Evolutionary conservation across 2,329 filamentous ascomycete species (phyloP).

Genomic region (Ophiocordyceps camponoti-rufipedis): DNA sequence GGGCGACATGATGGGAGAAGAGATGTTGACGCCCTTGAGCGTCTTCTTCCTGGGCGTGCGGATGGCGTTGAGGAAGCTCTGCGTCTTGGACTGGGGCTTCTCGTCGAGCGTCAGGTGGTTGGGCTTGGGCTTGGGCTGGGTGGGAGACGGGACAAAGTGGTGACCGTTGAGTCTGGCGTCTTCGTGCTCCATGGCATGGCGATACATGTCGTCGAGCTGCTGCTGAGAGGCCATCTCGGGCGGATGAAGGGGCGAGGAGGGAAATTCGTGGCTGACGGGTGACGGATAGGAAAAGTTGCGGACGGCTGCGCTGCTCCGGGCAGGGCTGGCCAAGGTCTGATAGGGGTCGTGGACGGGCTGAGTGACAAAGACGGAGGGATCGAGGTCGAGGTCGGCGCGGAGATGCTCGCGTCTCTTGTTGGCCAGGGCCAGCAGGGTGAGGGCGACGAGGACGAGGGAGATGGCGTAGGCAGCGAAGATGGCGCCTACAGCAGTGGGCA

Average conservation of each 20-base stretch:
- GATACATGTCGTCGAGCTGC: constrained; percentile 82
- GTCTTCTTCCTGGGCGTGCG: constrained; percentile 39
- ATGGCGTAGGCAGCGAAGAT: constrained; percentile 72
- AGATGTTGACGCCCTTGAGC: constrained; percentile 36
- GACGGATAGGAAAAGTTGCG: constrained; percentile 34
- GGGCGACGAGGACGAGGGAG: constrained; percentile 55
- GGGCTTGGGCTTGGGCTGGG: constrained; percentile 30
- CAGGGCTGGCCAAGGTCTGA: constrained; percentile 4
- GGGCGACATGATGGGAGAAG: constrained; percentile 47
- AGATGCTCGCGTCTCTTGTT: constrained; percentile 35
- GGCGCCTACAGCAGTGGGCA: constrained; percentile 68
- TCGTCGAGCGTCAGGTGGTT: constrained; percentile 32
- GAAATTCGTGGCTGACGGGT: constrained; percentile 17
- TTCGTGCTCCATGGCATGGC: constrained; percentile 81
- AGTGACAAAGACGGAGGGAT: constrained; percentile 6
- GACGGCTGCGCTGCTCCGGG: constrained; percentile 9
- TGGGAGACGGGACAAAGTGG: constrained; percentile 13
- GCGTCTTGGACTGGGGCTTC: constrained; percentile 35
- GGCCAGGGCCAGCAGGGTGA: constrained; percentile 41
- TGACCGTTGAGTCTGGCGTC: constrained; percentile 36
- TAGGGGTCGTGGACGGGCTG: constrained; percentile 4
- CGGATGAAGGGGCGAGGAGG: constrained; percentile 23
- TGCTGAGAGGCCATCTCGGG: constrained; percentile 55
- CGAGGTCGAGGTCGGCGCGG: constrained; percentile 26
- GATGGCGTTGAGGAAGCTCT: constrained; percentile 41